These are phyloP conservation scores for Chytridiales sp. DNA, from an alignment of 371 early-diverging fungal species.

Conservation along the genomic window DNA sequence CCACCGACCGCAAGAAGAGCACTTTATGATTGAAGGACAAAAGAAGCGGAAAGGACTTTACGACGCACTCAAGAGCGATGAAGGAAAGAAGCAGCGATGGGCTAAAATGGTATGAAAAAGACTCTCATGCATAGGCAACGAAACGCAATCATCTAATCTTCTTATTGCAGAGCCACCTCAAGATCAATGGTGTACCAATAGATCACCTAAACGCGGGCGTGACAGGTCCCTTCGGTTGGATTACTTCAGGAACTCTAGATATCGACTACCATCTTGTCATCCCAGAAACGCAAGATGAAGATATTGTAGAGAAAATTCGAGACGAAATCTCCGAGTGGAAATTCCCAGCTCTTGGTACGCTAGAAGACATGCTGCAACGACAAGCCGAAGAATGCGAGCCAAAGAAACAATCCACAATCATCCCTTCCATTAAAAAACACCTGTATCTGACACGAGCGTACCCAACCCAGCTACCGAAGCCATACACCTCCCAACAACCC, in stretches of 20 bases:
- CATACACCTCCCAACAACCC: background rate
- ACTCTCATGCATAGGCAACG: background rate
- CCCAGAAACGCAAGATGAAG: conserved; percentile 34
- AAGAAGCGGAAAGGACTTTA: background rate
- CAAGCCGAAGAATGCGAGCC: conserved; percentile 20
- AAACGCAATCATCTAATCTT: conserved; percentile 1
- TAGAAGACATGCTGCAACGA: conserved; percentile 59
- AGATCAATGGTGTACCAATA: conserved; percentile 87
- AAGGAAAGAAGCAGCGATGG: conserved; percentile 16
- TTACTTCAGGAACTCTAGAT: conserved; percentile 85
- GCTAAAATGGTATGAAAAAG: conserved; percentile 38
- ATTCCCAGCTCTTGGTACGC: conserved; percentile 74
- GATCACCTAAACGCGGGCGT: conserved; percentile 86
- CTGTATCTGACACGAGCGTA: background rate
- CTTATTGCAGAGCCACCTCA: conserved; percentile 76
- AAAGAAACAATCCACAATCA: conserved; percentile 1
- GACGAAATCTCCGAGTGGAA: conserved; percentile 66
- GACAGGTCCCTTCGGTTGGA: conserved; percentile 92
- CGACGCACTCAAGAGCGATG: background rate
- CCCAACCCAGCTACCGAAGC: background rate
- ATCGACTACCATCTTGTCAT: conserved; percentile 55
- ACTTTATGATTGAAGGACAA: conserved; percentile 5
- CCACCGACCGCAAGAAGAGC: conserved; percentile 69
- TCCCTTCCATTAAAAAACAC: background rate
- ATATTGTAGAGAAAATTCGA: conserved; percentile 35